phyloP scores from a whole-genome alignment of 208 protist species.

The Porcisia hertigi region DNA sequence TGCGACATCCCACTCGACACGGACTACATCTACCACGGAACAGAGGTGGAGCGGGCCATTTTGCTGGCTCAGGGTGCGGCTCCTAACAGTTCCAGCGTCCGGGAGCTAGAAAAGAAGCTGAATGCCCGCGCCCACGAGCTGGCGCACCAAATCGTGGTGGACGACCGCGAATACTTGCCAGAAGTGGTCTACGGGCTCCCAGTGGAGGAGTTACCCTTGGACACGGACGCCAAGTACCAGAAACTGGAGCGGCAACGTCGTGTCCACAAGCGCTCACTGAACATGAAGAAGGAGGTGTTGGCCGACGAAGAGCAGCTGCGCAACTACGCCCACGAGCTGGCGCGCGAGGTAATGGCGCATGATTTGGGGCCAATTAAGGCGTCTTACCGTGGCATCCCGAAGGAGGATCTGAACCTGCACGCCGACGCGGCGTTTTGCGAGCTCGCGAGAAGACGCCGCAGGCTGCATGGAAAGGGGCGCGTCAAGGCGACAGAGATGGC shows the following conservation, averaged over 20 bases:
- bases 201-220: slow-evolving; percentile 61
- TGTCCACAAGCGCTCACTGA: slow-evolving; percentile 41
- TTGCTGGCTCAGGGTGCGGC: slow-evolving; percentile 41
- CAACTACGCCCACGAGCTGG: slow-evolving; percentile 55
- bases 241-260: slow-evolving; percentile 57
- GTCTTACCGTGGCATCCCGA: slow-evolving; percentile 67
- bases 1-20: slow-evolving; percentile 59
- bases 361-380: slow-evolving; percentile 58
- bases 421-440: slow-evolving; percentile 58
- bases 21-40: slow-evolving; percentile 44
- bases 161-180: slow-evolving; percentile 52
- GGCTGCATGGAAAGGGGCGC: slow-evolving; percentile 28
- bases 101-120: slow-evolving; percentile 53
- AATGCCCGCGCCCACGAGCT: slow-evolving; percentile 58
- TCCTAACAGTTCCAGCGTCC: not conserved
- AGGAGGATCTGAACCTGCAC: slow-evolving; percentile 72
- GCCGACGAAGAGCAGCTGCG: slow-evolving; percentile 52
- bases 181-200: slow-evolving; percentile 61
- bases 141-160: slow-evolving; percentile 35
- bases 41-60: slow-evolving; percentile 71
- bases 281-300: slow-evolving; percentile 45
- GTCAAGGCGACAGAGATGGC: slow-evolving; percentile 56
- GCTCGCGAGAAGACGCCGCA: slow-evolving; percentile 49
- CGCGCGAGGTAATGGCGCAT: slow-evolving; percentile 55
- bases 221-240: slow-evolving; percentile 65